Percentiles rank a stretch among this genome's conserved stretches.
These are phyloP conservation scores for Nicotiana benthamiana DNA, from an alignment of 257 asterid genomes.

Conservation along the genomic window DNA sequence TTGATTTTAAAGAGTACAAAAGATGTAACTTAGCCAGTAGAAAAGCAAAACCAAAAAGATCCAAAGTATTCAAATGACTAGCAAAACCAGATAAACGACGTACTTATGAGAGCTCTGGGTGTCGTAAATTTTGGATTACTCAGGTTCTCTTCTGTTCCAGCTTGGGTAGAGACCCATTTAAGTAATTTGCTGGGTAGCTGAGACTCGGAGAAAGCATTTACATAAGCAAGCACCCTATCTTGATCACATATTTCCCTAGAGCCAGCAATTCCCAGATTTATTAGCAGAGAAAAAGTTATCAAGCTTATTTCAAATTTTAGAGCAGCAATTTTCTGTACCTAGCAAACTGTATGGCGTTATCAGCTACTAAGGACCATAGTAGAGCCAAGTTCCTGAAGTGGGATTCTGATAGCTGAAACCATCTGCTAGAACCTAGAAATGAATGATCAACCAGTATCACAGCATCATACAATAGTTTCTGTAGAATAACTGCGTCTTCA, in stretches of 20 bases:
- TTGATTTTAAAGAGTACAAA: neutral
- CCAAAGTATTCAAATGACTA: slow-evolving; percentile 2
- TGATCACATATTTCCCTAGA: slow-evolving; percentile 53
- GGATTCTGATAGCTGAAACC: slow-evolving; percentile 34
- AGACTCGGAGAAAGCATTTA: slow-evolving; percentile 47
- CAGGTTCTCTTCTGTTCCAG: slow-evolving; percentile 23
- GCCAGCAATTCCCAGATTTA: slow-evolving; percentile 24
- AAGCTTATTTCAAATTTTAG: slow-evolving; percentile 4
- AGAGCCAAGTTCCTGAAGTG: slow-evolving; percentile 44
- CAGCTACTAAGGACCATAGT: slow-evolving; percentile 60
- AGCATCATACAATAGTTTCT: slow-evolving; percentile 51
- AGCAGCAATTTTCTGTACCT: slow-evolving; percentile 33
- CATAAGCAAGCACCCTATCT: slow-evolving; percentile 39
- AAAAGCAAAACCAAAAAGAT: neutral
- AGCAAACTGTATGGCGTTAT: slow-evolving; percentile 52
- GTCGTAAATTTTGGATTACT: slow-evolving; percentile 26
- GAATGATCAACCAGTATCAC: slow-evolving; percentile 47
- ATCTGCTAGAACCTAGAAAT: slow-evolving; percentile 37
- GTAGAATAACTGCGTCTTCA: slow-evolving; percentile 38
- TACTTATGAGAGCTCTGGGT: slow-evolving; percentile 65
- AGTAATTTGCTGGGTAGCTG: slow-evolving; percentile 43
- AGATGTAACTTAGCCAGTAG: neutral
- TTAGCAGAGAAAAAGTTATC: slow-evolving; percentile 5
- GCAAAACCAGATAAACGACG: slow-evolving; percentile 23
- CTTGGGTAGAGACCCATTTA: slow-evolving; percentile 41